Evolutionary conservation across 208 protist genomes (phyloP).

Genomic region (Wallacemonas sp.): DNA sequence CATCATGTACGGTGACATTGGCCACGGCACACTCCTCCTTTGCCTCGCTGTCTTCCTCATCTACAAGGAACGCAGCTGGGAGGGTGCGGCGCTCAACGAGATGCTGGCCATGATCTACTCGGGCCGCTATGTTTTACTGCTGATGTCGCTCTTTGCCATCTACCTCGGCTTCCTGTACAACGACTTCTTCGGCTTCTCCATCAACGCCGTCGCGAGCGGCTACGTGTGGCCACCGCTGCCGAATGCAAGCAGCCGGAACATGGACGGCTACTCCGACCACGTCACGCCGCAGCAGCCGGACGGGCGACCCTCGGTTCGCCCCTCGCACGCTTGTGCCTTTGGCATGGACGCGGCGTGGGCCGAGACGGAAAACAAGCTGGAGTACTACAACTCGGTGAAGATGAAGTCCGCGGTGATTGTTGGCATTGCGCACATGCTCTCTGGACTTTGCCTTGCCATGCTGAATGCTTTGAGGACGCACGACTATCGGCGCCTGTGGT

Average conservation of each 20-base stretch:
- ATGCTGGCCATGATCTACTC: conserved; percentile 80
- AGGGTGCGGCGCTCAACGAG: conserved; percentile 77
- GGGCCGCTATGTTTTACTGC: conserved; percentile 96
- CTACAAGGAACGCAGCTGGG: conserved; percentile 80
- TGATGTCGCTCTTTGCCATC: conserved; percentile 96
- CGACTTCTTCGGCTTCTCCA: conserved; percentile 92
- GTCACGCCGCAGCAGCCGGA: conserved; percentile 26
- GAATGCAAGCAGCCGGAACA: conserved; percentile 14
- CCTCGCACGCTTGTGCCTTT: conserved; percentile 55
- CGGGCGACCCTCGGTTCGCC: conserved; percentile 48
- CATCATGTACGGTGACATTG: conserved; percentile 99
- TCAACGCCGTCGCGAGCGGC: conserved; percentile 84
- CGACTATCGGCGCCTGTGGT: conserved; percentile 83
- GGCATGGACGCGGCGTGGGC: conserved; percentile 90
- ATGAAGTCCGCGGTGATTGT: conserved; percentile 99
- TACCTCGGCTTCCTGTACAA: conserved; percentile 99
- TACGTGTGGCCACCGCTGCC: conserved; percentile 58
- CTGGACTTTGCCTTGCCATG: conserved; percentile 93
- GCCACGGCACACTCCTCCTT: conserved; percentile 96
- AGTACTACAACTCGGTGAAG: conserved; percentile 98
- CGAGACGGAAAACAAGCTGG: conserved; percentile 95
- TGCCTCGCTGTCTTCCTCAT: conserved; percentile 81
- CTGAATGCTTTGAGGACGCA: conserved; percentile 76
- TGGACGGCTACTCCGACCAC: conserved; percentile 32
- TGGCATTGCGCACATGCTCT: conserved; percentile 96